Evolutionary conservation across 176 grass and related monocot genomes (phyloP).

Genomic region (Avena sativa): DNA sequence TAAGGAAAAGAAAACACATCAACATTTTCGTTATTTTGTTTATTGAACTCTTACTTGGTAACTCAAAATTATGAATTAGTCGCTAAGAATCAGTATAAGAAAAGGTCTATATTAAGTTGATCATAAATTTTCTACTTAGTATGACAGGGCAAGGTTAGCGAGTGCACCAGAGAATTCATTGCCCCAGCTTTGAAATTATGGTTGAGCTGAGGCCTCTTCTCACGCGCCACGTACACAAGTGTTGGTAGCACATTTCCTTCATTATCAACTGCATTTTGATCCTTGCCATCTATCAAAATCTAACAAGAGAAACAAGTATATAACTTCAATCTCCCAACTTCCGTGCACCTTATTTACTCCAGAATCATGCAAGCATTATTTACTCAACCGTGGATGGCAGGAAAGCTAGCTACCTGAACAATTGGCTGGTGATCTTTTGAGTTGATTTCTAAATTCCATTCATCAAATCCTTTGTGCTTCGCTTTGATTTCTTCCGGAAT

Average conservation of each 20-base stretch:
- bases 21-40: neutral
- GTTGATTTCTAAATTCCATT: slow-evolving; percentile 53
- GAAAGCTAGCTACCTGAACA: slow-evolving; percentile 41
- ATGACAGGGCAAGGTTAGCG: neutral
- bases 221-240: too few species aligned
- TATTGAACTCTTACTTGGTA: neutral
- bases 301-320: slow-evolving; percentile 23
- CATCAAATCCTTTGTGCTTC: slow-evolving; percentile 66
- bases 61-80: neutral
- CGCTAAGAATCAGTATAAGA: neutral
- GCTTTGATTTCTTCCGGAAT: too few species aligned
- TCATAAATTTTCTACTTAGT: neutral
- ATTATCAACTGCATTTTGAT: too few species aligned
- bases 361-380: neutral
- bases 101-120: neutral
- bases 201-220: too few species aligned
- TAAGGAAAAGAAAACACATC: neutral
- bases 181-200: neutral
- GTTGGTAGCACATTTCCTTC: too few species aligned
- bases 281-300: slow-evolving; percentile 44
- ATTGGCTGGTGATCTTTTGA: slow-evolving; percentile 26
- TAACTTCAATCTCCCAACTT: neutral
- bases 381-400: neutral
- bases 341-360: neutral
- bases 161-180: slow-evolving; percentile 76